Percentiles rank a stretch among this genome's conserved stretches.
Evolutionary conservation across 108 stramenopile species (phyloP).

Genomic region (Nannochloropsis salina): DNA sequence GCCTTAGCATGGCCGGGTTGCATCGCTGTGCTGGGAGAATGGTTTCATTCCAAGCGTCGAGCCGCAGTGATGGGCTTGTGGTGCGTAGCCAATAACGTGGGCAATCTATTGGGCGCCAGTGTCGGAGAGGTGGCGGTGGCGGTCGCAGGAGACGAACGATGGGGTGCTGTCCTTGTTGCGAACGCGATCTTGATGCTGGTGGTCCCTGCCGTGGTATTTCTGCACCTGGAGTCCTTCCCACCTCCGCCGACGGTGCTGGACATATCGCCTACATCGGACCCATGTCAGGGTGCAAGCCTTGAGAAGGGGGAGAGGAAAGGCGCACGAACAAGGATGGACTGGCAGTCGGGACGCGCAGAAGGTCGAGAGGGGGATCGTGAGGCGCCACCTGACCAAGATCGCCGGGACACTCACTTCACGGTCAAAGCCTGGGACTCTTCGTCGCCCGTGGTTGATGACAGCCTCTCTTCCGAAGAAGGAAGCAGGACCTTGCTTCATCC

Average conservation of each 20-base stretch:
- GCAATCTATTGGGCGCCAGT: background rate
- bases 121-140: background rate
- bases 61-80: constrained; percentile 12
- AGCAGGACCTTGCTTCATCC: background rate
- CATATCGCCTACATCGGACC: too few species aligned
- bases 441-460: background rate
- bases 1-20: background rate
- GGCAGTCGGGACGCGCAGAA: background rate
- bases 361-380: background rate
- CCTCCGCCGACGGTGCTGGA: background rate
- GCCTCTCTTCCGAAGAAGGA: background rate
- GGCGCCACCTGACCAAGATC: background rate
- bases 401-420: background rate
- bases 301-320: background rate
- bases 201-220: background rate
- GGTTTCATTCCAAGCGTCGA: background rate
- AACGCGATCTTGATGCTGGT: background rate
- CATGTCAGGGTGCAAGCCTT: background rate
- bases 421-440: background rate
- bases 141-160: background rate
- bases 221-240: background rate
- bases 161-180: constrained; percentile 1
- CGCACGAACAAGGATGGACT: too few species aligned
- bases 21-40: constrained; percentile 5
- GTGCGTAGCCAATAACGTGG: constrained; percentile 1